phyloP scores from a whole-genome alignment of 2,329 filamentous ascomycete species.

The Gliomastix tumulicola region DNA sequence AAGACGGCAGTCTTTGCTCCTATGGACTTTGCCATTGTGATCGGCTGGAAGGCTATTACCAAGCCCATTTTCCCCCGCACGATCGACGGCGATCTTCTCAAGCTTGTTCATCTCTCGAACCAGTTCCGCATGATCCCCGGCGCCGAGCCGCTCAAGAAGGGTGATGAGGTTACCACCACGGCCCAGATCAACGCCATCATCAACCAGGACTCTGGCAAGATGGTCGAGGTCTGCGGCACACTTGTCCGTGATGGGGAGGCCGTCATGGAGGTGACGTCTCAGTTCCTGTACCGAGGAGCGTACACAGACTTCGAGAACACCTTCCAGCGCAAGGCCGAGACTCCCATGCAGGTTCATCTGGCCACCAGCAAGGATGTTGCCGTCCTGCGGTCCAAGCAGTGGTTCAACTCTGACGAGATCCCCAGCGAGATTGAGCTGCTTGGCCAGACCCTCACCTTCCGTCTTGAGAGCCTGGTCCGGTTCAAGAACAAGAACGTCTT shows the following conservation, averaged over 20 bases:
- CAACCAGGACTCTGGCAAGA: conserved; percentile 97
- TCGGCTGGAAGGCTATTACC: conserved; percentile 97
- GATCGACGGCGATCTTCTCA: conserved; percentile 93
- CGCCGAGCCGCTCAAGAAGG: conserved; percentile 90
- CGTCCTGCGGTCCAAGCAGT: conserved; percentile 92
- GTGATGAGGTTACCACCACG: conserved; percentile 84
- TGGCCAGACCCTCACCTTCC: conserved; percentile 92
- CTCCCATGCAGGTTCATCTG: conserved; percentile 87
- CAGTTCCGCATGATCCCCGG: conserved; percentile 97
- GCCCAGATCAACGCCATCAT: conserved; percentile 96
- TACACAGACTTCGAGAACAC: conserved; percentile 97
- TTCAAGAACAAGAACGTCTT: conserved; percentile 95
- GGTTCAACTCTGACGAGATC: conserved; percentile 77
- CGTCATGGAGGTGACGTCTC: conserved; percentile 97
- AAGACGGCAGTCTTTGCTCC: conserved; percentile 93
- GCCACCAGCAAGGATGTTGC: conserved; percentile 86
- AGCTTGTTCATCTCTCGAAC: conserved; percentile 94
- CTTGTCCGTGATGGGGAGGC: conserved; percentile 76
- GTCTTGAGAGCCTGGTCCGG: conserved; percentile 80
- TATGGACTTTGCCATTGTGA: conserved; percentile 99
- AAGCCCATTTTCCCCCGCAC: conserved; percentile 97
- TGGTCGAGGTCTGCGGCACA: conserved; percentile 99
- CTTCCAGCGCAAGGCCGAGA: conserved; percentile 96
- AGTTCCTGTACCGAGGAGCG: conserved; percentile 90
- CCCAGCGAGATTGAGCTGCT: conserved; percentile 74